Evolutionary conservation across 164 flowering plant species (phyloP).

Genomic region (Stephania cephalantha): DNA sequence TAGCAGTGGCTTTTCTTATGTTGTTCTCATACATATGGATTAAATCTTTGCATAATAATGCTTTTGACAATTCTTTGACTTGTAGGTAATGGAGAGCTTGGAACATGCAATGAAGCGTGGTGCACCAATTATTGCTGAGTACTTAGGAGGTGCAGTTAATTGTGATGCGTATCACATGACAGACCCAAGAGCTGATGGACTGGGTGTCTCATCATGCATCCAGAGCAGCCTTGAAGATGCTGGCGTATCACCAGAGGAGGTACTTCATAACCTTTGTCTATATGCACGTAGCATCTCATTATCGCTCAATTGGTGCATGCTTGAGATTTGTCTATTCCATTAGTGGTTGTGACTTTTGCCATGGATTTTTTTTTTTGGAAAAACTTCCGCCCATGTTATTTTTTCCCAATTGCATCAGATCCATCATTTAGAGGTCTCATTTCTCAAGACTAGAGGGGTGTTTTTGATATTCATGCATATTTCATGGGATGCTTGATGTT

Average conservation of each 20-base stretch:
- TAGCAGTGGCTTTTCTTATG: not conserved
- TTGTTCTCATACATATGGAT: not conserved
- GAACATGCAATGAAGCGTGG: slow-evolving; percentile 96
- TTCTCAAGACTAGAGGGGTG: too few species aligned
- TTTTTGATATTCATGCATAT: too few species aligned
- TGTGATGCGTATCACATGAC: slow-evolving; percentile 99
- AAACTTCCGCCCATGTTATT: not conserved
- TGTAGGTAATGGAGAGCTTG: slow-evolving; percentile 92
- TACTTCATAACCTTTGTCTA: slow-evolving; percentile 19
- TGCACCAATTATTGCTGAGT: slow-evolving; percentile 88
- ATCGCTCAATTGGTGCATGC: not conserved
- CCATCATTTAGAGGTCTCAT: too few species aligned
- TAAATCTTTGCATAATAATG: not conserved
- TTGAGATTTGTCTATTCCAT: not conserved
- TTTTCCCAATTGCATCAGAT: not conserved
- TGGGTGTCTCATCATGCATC: slow-evolving; percentile 91
- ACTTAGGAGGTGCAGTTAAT: slow-evolving; percentile 84
- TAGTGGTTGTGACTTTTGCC: not conserved
- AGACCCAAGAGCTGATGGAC: slow-evolving; percentile 95
- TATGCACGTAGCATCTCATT: not conserved
- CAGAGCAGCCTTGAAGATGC: slow-evolving; percentile 78
- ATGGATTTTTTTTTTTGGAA: not conserved
- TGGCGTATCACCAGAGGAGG: slow-evolving; percentile 95
- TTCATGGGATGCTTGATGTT: too few species aligned
- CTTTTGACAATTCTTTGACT: not conserved